Evolutionary conservation across 2,329 filamentous ascomycete species (phyloP), one percentile per base, ranked within the genome.

Genomic region (Alternaria tenuissima): DNA sequence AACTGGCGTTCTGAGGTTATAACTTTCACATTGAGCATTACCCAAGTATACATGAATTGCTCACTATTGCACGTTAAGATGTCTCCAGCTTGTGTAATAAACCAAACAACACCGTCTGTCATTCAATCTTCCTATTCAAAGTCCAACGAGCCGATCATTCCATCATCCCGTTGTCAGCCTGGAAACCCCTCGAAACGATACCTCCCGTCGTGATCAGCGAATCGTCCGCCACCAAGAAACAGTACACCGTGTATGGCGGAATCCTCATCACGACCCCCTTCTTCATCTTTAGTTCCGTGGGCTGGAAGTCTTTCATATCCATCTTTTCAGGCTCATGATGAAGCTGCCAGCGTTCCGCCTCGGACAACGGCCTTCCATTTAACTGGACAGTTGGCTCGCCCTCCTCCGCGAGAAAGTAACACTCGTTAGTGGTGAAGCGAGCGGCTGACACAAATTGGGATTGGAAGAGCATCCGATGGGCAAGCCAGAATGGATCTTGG

Each of bases 311-410:
- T 5, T 12, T 24, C 38, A 57, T 36, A n/a, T 52, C 30, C 55
- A 57, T 22, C 5, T 42, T 14, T 12, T 12, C 30, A 12, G 47
- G 47, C 8, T 28, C 39, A 28, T 20, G 9, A 18, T 46, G 39
- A 3, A 57, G 24, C n/a, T 39, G 18, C 5, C 20, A 5, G 20
- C 30, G 30, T 22, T 57, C 55, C 18, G 1, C n/a, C 0, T 28
- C 41, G 1, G 38, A 52, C 55, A 57, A 46, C 4, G 55, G 55
- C 32, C 55, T 24, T 1, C 55, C 55, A 3, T 57, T 57, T 24
- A 52, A n/a, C 38, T 26, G 38, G 12, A 57, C 30, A 24, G 36
- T 24, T 14, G 41, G 28, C 39, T 57, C 47, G 30, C 55, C 55
- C 2, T 57, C 39, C 20, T 57, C 55, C 1, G 41, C 39, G 4